Evolutionary conservation across 208 protist genomes (phyloP).

Genomic region (Leishmania turanica): DNA sequence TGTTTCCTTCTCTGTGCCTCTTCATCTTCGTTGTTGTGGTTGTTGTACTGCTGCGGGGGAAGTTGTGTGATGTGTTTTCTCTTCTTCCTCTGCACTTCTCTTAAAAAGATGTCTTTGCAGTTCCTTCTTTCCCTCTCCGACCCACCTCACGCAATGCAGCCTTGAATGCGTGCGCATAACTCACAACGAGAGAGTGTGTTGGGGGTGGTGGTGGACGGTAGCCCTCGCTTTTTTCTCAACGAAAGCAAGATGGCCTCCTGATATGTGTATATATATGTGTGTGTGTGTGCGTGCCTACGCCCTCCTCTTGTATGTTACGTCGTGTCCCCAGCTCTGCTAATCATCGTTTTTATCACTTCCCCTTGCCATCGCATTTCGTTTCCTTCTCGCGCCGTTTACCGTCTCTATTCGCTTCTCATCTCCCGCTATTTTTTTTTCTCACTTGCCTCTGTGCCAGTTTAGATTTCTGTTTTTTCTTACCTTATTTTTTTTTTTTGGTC

Average conservation of each 20-base stretch:
- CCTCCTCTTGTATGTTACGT: not conserved
- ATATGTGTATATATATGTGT: not conserved
- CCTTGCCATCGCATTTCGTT: not conserved
- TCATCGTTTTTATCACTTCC: constrained; percentile 15
- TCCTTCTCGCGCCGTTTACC: not conserved
- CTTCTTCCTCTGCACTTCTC: not conserved
- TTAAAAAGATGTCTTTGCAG: not conserved
- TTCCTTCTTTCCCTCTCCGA: not conserved
- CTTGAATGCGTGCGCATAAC: not conserved
- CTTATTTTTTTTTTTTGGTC: not conserved
- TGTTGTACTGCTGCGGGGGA: not conserved
- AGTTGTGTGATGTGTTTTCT: not conserved
- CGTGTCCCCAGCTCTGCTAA: not conserved
- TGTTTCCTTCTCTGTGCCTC: not conserved
- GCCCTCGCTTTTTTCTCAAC: not conserved
- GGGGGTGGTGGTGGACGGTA: not conserved
- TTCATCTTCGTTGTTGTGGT: not conserved
- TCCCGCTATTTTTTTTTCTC: not conserved
- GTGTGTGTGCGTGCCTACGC: not conserved
- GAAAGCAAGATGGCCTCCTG: not conserved
- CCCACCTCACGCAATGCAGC: not conserved
- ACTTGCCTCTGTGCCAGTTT: not conserved
- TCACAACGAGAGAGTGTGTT: not conserved
- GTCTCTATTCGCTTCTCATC: not conserved
- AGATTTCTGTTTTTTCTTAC: not conserved